Conservation (phyloP, 176 grass and related monocot species). For the Carex kokanica region DNA sequence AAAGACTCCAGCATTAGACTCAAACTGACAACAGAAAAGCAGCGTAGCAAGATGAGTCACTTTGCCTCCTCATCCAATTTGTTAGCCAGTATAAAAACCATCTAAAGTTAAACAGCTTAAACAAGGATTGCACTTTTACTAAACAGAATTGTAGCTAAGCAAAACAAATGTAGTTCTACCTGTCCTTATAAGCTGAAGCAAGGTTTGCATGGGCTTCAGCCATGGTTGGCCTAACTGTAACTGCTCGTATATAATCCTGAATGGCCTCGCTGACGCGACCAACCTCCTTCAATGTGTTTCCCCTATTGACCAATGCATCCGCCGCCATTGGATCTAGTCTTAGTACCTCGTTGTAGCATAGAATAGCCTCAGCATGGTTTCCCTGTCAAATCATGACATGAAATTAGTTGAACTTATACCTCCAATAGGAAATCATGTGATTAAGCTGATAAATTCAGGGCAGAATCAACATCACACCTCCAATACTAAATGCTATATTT, state of each 20-base stretch:
- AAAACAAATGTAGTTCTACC: constrained; percentile 29
- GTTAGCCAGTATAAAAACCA: neutral
- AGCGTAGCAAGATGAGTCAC: too few species aligned
- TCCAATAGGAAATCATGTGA: neutral
- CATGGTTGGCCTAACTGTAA: constrained; percentile 70
- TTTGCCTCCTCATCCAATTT: too few species aligned
- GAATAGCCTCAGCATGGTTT: constrained; percentile 83
- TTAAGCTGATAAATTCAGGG: neutral
- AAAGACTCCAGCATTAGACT: neutral
- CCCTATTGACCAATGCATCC: constrained; percentile 86
- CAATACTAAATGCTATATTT: too few species aligned
- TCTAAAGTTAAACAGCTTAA: constrained; percentile 1
- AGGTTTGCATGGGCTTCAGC: constrained; percentile 92
- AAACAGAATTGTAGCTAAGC: neutral
- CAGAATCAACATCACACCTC: too few species aligned
- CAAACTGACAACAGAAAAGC: too few species aligned
- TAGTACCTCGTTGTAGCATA: constrained; percentile 79
- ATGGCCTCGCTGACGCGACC: constrained; percentile 80
- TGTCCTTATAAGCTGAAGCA: constrained; percentile 92
- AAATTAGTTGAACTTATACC: neutral
- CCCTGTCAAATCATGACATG: constrained; percentile 38
- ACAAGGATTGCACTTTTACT: neutral
- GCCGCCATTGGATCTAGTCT: constrained; percentile 71
- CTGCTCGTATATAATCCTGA: constrained; percentile 84
- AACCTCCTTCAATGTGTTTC: constrained; percentile 94